phyloP scores from a whole-genome alignment of 1,284 basidiomycete genomes.

The Fomitopsis palustris region DNA sequence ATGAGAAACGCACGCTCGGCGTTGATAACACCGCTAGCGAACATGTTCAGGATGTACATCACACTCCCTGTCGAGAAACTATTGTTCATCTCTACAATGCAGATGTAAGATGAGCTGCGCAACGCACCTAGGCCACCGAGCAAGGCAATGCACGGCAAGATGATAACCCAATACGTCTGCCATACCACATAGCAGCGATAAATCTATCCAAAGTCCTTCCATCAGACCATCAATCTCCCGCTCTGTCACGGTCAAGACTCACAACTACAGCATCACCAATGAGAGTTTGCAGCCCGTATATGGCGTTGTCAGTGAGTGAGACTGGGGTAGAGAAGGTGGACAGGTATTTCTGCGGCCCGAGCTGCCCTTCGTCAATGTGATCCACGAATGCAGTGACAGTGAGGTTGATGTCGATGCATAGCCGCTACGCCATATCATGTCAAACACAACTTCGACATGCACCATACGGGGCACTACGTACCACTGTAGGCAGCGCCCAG shows the following conservation, averaged over 20 bases:
- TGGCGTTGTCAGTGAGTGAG: background rate
- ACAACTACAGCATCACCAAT: constrained; percentile 7
- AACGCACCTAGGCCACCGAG: constrained; percentile 2
- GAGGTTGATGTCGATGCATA: constrained; percentile 1
- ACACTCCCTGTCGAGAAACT: background rate
- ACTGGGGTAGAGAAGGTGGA: background rate
- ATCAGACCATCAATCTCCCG: background rate
- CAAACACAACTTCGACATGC: background rate
- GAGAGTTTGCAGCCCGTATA: constrained; percentile 2
- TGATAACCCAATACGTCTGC: background rate
- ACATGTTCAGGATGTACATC: constrained; percentile 1
- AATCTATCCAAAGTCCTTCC: background rate
- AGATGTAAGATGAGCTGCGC: background rate
- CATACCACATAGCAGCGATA: constrained; percentile 6
- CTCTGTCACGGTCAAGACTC: background rate
- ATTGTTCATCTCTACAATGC: too few species aligned
- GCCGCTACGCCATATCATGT: background rate
- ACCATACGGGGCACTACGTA: background rate
- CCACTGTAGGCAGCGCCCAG: background rate
- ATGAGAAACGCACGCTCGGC: background rate
- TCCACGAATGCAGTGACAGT: constrained; percentile 3
- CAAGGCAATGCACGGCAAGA: constrained; percentile 3
- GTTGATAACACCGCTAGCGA: background rate
- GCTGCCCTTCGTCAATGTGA: constrained; percentile 2
- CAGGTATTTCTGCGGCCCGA: background rate